phyloP scores from a whole-genome alignment of 2,329 filamentous ascomycete genomes.

The Alternaria sp. region DNA sequence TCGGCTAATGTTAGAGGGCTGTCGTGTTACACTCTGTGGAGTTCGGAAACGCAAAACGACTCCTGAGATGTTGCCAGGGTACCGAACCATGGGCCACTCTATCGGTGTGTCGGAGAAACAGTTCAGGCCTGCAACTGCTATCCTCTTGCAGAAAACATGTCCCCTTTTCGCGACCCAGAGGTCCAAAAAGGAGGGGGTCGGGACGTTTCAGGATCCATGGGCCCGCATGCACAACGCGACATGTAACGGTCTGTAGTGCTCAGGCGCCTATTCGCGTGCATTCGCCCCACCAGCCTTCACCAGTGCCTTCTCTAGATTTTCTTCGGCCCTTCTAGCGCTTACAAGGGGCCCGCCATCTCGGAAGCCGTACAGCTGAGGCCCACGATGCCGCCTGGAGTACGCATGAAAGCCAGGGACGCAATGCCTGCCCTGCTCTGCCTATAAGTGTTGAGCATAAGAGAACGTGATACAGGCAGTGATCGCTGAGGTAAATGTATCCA shows the following conservation, averaged over 20 bases:
- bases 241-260: constrained; percentile 25
- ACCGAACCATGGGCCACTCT: constrained; percentile 13
- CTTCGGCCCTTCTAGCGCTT: constrained; percentile 33
- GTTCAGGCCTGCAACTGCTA: constrained; percentile 5
- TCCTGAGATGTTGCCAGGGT: constrained; percentile 12
- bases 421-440: constrained; percentile 12
- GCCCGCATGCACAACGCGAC: constrained; percentile 24
- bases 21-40: constrained; percentile 5
- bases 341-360: constrained; percentile 25
- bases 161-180: constrained; percentile 3
- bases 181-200: constrained; percentile 8
- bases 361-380: constrained; percentile 24
- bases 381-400: constrained; percentile 16
- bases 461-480: background rate
- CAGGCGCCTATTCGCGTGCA: constrained; percentile 18
- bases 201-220: constrained; percentile 15
- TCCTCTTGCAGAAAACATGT: constrained; percentile 6
- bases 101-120: constrained; percentile 12
- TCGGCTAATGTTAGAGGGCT: constrained; percentile 10
- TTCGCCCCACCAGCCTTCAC: constrained; percentile 20
- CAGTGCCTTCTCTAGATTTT: constrained; percentile 29
- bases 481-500: background rate
- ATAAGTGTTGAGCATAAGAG: constrained; percentile 12
- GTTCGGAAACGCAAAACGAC: constrained; percentile 7
- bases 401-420: constrained; percentile 15